Evolutionary conservation across 1,284 basidiomycete genomes (phyloP).

Genomic region (Earliella scabrosa): DNA sequence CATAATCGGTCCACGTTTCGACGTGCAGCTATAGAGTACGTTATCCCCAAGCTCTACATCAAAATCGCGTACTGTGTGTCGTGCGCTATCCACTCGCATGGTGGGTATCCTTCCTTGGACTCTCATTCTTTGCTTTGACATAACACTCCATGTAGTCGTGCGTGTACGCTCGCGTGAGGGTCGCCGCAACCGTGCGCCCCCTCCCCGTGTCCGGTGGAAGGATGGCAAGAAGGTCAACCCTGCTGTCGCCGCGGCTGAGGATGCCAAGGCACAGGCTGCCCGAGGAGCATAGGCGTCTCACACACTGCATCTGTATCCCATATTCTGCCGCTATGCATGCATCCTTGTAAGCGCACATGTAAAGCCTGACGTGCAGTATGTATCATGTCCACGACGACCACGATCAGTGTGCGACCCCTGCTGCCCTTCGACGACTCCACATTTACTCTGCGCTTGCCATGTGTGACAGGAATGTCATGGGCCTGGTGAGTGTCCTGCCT

Average conservation of each 20-base stretch:
- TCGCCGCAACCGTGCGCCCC: constrained; percentile 94
- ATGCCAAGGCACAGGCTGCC: constrained; percentile 44
- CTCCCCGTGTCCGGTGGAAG: constrained; percentile 96
- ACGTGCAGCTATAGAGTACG: constrained; percentile 74
- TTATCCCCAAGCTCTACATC: constrained; percentile 98
- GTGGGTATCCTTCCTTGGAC: constrained; percentile 46
- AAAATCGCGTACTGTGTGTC: constrained; percentile 99
- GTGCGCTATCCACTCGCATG: constrained; percentile 99
- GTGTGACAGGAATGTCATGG: too few species aligned
- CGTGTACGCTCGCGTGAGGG: constrained; percentile 94
- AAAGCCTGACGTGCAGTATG: background rate
- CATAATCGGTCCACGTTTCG: too few species aligned
- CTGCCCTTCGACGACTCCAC: too few species aligned
- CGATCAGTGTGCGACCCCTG: too few species aligned
- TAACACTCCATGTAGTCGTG: constrained; percentile 62
- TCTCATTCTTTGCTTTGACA: background rate
- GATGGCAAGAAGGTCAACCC: constrained; percentile 95
- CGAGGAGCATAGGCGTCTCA: constrained; percentile 33
- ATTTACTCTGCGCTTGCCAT: too few species aligned
- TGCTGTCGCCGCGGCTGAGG: constrained; percentile 63
- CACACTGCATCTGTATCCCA: constrained; percentile 21
- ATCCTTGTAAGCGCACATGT: constrained; percentile 14
- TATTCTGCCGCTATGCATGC: constrained; percentile 25
- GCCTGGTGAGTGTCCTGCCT: too few species aligned
- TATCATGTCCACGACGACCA: constrained; percentile 2